A percentile compares a stretch with the other conserved stretches of the same genome.
phyloP scores from a whole-genome alignment of 306 rosid genomes.

The Lablab purpureus region DNA sequence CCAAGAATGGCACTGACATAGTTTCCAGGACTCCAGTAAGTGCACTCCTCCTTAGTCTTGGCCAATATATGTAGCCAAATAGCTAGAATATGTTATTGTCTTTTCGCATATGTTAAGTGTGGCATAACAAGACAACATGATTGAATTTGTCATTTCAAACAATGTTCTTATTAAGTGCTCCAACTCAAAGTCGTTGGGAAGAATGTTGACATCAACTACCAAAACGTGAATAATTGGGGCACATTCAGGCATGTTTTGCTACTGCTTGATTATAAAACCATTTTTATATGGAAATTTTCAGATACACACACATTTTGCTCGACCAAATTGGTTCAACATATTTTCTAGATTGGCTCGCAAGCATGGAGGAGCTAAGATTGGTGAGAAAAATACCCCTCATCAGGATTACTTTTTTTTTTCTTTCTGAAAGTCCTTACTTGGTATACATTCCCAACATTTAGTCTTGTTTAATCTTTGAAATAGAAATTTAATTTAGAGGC shows the following conservation, averaged over 20 bases:
- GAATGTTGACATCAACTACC: neutral
- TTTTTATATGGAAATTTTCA: constrained; percentile 44
- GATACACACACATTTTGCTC: constrained; percentile 80
- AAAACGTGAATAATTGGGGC: neutral
- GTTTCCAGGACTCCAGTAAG: constrained; percentile 80
- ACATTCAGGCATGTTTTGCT: neutral
- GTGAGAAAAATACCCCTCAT: constrained; percentile 55
- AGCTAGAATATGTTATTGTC: neutral
- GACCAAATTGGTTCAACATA: constrained; percentile 82
- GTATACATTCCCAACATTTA: neutral
- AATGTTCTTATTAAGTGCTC: neutral
- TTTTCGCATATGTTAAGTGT: constrained; percentile 2
- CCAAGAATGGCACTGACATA: constrained; percentile 74
- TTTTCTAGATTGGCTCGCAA: constrained; percentile 73
- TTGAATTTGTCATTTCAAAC: constrained; percentile 6
- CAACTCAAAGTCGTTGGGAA: neutral
- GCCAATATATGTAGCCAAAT: constrained; percentile 11
- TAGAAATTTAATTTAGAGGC: neutral
- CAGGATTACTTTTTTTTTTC: neutral
- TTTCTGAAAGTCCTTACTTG: neutral
- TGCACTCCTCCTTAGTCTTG: constrained; percentile 42
- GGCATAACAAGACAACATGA: neutral
- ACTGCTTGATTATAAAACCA: neutral
- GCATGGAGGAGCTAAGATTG: constrained; percentile 77
- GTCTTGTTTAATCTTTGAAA: constrained; percentile 16